Evolutionary conservation across 805 yeast species (phyloP).

Genomic region (Sugiyamaella americana): DNA sequence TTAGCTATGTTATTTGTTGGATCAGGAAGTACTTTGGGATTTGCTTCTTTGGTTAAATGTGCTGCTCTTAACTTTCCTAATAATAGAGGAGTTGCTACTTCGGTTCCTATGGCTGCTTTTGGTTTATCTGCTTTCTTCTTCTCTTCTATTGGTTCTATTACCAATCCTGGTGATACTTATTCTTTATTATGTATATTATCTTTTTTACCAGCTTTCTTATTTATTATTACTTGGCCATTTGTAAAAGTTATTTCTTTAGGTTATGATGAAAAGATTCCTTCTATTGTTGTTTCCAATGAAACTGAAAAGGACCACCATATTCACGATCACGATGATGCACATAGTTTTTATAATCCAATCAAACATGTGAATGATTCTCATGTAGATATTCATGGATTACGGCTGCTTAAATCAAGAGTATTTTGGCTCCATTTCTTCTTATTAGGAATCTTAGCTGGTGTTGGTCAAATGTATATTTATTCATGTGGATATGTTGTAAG

Average conservation of each 20-base stretch:
- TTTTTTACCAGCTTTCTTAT: constrained; percentile 15
- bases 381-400: constrained; percentile 16
- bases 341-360: background rate
- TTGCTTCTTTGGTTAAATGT: constrained; percentile 61
- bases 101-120: constrained; percentile 67
- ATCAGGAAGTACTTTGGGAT: constrained; percentile 60
- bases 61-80: constrained; percentile 65
- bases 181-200: constrained; percentile 19
- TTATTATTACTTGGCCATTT: constrained; percentile 16
- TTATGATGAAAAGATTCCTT: background rate
- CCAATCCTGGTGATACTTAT: constrained; percentile 26
- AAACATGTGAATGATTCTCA: background rate
- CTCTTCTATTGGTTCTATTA: constrained; percentile 45
- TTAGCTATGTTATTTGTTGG: constrained; percentile 53
- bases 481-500: constrained; percentile 66
- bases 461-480: constrained; percentile 70
- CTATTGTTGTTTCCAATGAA: background rate
- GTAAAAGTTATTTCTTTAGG: constrained; percentile 14
- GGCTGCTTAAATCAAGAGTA: constrained; percentile 13
- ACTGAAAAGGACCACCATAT: background rate
- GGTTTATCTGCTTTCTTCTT: constrained; percentile 69
- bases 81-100: constrained; percentile 65
- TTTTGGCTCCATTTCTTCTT: constrained; percentile 29
- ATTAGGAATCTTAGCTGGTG: constrained; percentile 54
- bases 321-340: background rate